phyloP scores from a whole-genome alignment of 1,139 yeast species.

The Kurtzmaniella natalensis region DNA sequence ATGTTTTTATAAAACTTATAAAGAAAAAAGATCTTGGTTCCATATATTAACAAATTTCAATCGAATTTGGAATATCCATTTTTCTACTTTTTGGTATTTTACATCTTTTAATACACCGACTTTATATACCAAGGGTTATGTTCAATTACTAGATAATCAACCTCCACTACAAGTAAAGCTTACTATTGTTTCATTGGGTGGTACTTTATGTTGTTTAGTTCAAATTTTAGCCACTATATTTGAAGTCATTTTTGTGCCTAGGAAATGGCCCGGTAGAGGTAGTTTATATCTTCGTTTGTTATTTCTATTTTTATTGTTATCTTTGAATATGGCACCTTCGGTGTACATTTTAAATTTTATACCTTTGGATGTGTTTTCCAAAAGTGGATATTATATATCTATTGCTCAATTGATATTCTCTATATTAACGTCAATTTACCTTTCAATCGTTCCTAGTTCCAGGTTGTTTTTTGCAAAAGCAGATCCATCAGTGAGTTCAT shows the following conservation, averaged over 20 bases:
- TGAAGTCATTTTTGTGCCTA: slow-evolving; percentile 65
- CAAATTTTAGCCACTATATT: slow-evolving; percentile 58
- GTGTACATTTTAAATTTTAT: slow-evolving; percentile 53
- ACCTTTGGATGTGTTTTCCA: slow-evolving; percentile 48
- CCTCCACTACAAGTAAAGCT: slow-evolving; percentile 62
- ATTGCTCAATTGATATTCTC: slow-evolving; percentile 59
- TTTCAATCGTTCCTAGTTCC: slow-evolving; percentile 52
- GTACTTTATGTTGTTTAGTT: slow-evolving; percentile 61
- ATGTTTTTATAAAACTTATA: slow-evolving; percentile 67
- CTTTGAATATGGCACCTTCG: slow-evolving; percentile 57
- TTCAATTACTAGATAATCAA: slow-evolving; percentile 52
- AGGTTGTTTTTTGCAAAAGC: slow-evolving; percentile 22
- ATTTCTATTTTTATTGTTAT: slow-evolving; percentile 37
- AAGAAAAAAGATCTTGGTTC: slow-evolving; percentile 73
- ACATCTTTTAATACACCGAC: slow-evolving; percentile 76
- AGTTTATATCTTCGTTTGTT: slow-evolving; percentile 41
- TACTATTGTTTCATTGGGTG: slow-evolving; percentile 68
- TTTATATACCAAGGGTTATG: slow-evolving; percentile 61
- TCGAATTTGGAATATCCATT: slow-evolving; percentile 79
- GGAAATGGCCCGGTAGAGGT: slow-evolving; percentile 65
- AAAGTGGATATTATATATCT: slow-evolving; percentile 47
- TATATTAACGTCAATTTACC: slow-evolving; percentile 53
- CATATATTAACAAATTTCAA: slow-evolving; percentile 75
- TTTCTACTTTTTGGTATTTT: slow-evolving; percentile 76
- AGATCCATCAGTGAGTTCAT: slow-evolving; percentile 16